Percentiles rank a stretch among this genome's conserved stretches.
phyloP scores from a whole-genome alignment of 1,139 yeast genomes.

The Pichia sp. region DNA sequence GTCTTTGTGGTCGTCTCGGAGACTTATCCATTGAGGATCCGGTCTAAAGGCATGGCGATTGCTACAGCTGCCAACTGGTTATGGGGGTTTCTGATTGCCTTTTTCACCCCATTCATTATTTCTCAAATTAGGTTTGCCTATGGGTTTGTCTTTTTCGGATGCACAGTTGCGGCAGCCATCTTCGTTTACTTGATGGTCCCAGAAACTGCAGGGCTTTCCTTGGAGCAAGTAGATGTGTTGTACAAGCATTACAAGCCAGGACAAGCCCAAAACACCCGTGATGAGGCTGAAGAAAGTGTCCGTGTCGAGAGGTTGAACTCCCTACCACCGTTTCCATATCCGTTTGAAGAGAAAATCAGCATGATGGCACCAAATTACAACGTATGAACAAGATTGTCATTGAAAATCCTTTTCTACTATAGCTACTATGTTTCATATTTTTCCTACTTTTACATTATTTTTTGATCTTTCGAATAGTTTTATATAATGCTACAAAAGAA shows the following conservation, averaged over 20 bases:
- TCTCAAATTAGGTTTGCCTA: constrained; percentile 49
- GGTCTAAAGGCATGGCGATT: constrained; percentile 75
- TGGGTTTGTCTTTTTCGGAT: constrained; percentile 73
- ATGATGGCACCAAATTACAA: neutral
- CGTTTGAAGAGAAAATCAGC: neutral
- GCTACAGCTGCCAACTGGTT: constrained; percentile 77
- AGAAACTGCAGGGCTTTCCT: constrained; percentile 57
- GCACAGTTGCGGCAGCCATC: constrained; percentile 51
- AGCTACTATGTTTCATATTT: neutral
- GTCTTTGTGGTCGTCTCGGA: constrained; percentile 77
- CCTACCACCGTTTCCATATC: neutral
- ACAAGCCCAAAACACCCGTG: constrained; percentile 7
- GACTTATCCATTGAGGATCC: constrained; percentile 69
- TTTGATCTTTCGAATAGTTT: neutral
- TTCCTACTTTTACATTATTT: neutral
- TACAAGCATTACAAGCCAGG: constrained; percentile 14
- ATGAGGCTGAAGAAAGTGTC: neutral
- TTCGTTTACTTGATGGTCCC: constrained; percentile 44
- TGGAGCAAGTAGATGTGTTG: constrained; percentile 59
- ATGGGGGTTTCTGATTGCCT: constrained; percentile 71
- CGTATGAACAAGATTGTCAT: neutral
- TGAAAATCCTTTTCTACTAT: neutral
- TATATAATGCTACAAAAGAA: neutral
- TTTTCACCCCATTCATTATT: constrained; percentile 68
- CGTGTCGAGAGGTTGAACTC: neutral